These are phyloP conservation scores for Talaromyces sp. DNA, from an alignment of 2,329 filamentous ascomycete species.

Conservation along the genomic window DNA sequence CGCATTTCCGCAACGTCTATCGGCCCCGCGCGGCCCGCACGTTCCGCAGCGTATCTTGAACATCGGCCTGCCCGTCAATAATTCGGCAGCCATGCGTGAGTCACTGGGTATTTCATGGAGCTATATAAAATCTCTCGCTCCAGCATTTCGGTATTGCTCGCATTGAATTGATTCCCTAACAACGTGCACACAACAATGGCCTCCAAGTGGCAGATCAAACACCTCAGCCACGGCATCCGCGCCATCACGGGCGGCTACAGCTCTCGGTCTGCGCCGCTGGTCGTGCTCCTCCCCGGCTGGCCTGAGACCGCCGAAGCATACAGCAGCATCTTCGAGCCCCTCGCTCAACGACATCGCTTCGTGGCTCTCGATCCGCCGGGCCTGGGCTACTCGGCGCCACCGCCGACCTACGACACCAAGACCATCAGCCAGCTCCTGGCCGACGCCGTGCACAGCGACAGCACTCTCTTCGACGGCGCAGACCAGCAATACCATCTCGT, in stretches of 20 bases:
- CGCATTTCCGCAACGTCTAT: too few relatives aligned
- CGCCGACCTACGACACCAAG: conserved; percentile 17
- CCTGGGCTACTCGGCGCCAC: conserved; percentile 16
- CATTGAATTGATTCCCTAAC: neutral
- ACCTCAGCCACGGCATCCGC: conserved; percentile 18
- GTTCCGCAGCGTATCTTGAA: neutral
- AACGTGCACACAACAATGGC: neutral
- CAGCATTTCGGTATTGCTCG: neutral
- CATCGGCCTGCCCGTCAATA: neutral
- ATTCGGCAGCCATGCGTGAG: neutral
- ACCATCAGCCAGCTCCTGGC: conserved; percentile 19
- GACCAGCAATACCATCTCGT: conserved; percentile 19
- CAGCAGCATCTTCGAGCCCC: conserved; percentile 16
- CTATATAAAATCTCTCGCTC: neutral
- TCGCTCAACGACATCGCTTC: conserved; percentile 17
- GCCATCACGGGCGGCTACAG: conserved; percentile 19
- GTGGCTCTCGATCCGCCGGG: conserved; percentile 20
- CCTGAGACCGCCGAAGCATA: conserved; percentile 22
- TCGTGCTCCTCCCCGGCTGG: conserved; percentile 19
- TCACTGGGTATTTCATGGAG: neutral
- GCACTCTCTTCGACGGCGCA: neutral
- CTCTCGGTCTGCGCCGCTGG: conserved; percentile 10
- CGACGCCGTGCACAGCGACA: conserved; percentile 11
- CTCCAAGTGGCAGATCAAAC: conserved; percentile 13
- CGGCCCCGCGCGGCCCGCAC: neutral